Evolutionary conservation across 345 rosid genomes (phyloP), one percentile per base, ranked within the genome.

Genomic region (Odontarrhena argentea): DNA sequence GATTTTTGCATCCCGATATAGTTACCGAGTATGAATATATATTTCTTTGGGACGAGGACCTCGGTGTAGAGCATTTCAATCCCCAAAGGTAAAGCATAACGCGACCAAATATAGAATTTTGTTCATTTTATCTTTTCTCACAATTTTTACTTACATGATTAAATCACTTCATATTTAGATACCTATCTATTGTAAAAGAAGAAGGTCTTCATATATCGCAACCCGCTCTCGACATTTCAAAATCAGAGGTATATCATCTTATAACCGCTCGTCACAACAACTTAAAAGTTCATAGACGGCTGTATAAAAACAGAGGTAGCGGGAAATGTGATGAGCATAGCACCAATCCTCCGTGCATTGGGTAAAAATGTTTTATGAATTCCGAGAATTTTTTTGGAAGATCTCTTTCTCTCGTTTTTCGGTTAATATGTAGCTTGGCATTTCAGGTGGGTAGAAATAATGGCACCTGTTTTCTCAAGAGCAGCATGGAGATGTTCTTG

Each of bases 1-100:
- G 98, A 18, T 93, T 93, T 80, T 79, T 93, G 84, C 97, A 93
- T 77, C 98, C 98, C 0, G 90, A 88, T 69, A 85, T 93, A 28
- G 87, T 87, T 50, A 78, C 76, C 6, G 92, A 86, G 67, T 93
- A 93, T 32, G 77, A 84, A 35, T 93, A 86, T 54, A 68, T 93
- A 63, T 90, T 93, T 76, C 92, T 93, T 63, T 93, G 98, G 98
- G 98, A 93, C 58, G 98, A 93, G 76, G 97, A 93, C 76, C 76
- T 93, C 61, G 96, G 94, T 54, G 94, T 90, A 4, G 87, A 68
- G 71, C 79, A 85, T 79, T 93, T 93, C 48, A 67, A 88, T 77
- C 87, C 98, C 8, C 79, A 18, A 41, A 57, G 82, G 97, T 93
- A 78, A 63, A 18, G 22, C 22, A 18, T 18, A 18, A 18, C 22